phyloP scores from a whole-genome alignment of 139 green algal genomes.

The Chlorella sp. region DNA sequence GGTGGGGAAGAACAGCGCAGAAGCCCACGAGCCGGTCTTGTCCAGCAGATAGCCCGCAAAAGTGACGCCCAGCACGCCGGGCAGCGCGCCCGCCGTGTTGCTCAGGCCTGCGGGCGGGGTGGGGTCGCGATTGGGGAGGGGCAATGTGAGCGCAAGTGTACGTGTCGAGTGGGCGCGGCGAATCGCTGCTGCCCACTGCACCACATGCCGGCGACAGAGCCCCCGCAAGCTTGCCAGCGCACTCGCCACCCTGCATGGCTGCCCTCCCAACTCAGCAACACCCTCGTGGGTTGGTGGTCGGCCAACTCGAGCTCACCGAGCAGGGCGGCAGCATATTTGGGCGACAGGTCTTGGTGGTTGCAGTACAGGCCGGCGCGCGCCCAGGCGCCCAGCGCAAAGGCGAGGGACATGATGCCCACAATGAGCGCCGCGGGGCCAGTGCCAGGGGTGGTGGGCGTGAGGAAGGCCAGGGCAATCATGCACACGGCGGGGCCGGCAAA shows the following conservation, averaged over 20 bases:
- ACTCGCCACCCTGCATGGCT: no score
- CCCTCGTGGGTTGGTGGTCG: no score
- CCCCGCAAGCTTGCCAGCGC: no score
- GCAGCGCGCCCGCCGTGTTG: constrained; percentile 80
- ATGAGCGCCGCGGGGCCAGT: constrained; percentile 40
- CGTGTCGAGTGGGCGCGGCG: no score
- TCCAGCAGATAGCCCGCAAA: constrained; percentile 69
- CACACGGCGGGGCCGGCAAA: constrained; percentile 78
- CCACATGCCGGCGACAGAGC: no score
- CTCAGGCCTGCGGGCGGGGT: constrained; percentile 52
- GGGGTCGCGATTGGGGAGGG: no score
- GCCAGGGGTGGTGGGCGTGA: constrained; percentile 48
- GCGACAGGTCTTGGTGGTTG: constrained; percentile 88
- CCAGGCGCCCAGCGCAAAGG: constrained; percentile 71
- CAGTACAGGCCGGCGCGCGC: constrained; percentile 81
- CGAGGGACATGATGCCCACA: constrained; percentile 58
- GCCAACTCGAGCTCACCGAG: constrained; percentile 41
- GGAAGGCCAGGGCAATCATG: constrained; percentile 61
- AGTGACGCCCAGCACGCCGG: constrained; percentile 76
- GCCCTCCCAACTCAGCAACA: no score
- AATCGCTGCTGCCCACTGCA: no score
- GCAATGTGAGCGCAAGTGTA: not conserved
- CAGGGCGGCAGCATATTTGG: constrained; percentile 79
- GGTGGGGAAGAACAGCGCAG: constrained; percentile 73
- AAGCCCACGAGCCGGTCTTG: constrained; percentile 57